Base-by-base conservation (phyloP, 805 yeast species). In the Yueomyces sp. region DNA sequence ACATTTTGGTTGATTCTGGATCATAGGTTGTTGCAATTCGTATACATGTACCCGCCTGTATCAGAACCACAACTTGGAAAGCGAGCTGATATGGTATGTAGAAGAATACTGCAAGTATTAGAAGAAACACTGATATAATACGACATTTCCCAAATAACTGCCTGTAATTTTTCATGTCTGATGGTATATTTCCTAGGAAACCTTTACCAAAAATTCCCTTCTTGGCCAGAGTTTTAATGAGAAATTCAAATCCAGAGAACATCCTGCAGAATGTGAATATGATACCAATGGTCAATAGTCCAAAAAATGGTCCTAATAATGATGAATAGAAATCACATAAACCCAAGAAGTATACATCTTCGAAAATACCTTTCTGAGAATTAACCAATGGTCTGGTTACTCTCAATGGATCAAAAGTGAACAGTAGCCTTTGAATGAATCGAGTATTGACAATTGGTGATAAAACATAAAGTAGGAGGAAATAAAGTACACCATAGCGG, bases 31-130 rank as follows among this genome's bases (percentile, higher is more conserved):
- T 30, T 5, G 37, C n/a, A 2, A 66, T 46, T 41, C 68, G 70
- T 3, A 80, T 40, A 32, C 76, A 70, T 29, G 76, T 73, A n/a
- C 71, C 53, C 1, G 66, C 50, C 56, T 85, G 95, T 2, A 81
- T 70, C 8, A 76, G 29, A 40, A 76, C 66, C 39, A 81, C 70
- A 5, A 83, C 69, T 5, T 77, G 64, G 52, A 72, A 85, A 2
- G 85, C 88, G 56, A 86, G 72, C 56, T 87, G 95, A 55, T 79
- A 87, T 0, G 96, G 96, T 11, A 85, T 63, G 54, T 79, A 82
- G 28, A 80, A 62, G 31, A 78, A 65, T 3, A 82, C 80, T 26
- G 70, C 57, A 0, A 67, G 48, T 3, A 76, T 47, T 9, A 79
- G 50, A 0, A 68, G 38, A 0, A 64, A 45, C 3, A 67, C 60